These are phyloP conservation scores for Sporothrix protearum DNA, from an alignment of 2,329 filamentous ascomycete genomes.

Conservation along the genomic window DNA sequence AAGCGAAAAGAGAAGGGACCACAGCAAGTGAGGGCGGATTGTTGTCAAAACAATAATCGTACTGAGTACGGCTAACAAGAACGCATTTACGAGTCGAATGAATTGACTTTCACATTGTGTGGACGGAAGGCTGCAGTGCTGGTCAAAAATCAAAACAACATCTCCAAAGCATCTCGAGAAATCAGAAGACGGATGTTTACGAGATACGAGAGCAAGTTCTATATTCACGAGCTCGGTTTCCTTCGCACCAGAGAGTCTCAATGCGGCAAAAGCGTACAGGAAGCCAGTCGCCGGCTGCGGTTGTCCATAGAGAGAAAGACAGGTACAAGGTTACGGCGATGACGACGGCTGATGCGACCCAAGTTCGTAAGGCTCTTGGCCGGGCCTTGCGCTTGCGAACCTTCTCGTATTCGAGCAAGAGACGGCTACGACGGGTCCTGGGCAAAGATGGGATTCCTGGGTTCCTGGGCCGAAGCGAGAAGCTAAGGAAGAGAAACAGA, in stretches of 20 bases:
- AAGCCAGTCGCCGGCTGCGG: not conserved
- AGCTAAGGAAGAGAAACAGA: too few relatives aligned
- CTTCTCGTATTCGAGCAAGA: not conserved
- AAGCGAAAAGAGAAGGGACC: too few relatives aligned
- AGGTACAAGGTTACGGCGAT: not conserved
- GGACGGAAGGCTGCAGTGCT: not conserved
- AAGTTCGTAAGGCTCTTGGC: slow-evolving; percentile 4
- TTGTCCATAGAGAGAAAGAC: not conserved
- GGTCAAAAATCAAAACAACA: not conserved
- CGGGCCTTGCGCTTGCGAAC: not conserved
- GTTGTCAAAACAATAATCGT: slow-evolving; percentile 11
- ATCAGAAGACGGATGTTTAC: not conserved
- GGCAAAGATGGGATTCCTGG: not conserved
- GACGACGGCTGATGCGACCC: not conserved
- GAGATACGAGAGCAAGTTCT: not conserved
- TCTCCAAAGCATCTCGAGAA: not conserved
- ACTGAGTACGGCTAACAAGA: not conserved
- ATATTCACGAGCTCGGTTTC: not conserved
- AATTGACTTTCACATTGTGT: not conserved
- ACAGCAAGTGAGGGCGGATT: not conserved
- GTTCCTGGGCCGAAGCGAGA: not conserved
- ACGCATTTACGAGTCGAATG: not conserved
- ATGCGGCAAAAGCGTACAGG: not conserved
- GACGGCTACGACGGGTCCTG: not conserved
- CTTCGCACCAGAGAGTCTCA: not conserved